Percentiles rank a stretch among this genome's conserved stretches.
Evolutionary conservation across 2,329 filamentous ascomycete species (phyloP).

Genomic region (Arthroderma sp.): DNA sequence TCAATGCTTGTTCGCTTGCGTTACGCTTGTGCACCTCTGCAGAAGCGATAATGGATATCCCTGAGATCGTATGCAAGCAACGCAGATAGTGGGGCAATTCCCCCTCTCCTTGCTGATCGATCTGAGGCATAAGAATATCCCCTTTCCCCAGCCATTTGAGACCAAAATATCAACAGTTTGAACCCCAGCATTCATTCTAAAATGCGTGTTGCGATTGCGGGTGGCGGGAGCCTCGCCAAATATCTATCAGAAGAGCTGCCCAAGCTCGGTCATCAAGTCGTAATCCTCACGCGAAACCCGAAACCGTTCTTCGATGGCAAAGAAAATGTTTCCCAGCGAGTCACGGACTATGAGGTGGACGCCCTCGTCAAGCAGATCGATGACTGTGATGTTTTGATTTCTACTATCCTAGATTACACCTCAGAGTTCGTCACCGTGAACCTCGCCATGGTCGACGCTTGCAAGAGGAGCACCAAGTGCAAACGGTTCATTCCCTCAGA

Average conservation of each 20-base stretch:
- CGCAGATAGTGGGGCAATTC: too few species aligned
- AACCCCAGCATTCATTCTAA: too few species aligned
- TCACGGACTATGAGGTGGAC: background rate
- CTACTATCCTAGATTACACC: background rate
- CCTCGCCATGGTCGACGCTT: background rate
- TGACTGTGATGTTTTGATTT: background rate
- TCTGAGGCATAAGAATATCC: too few species aligned
- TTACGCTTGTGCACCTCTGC: too few species aligned
- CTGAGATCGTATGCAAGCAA: too few species aligned
- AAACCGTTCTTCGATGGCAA: background rate
- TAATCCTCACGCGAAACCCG: background rate
- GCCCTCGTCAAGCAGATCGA: background rate
- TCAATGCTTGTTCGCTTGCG: too few species aligned
- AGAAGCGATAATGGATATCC: too few species aligned
- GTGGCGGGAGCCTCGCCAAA: background rate
- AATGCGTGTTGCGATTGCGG: background rate
- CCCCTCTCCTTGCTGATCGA: too few species aligned
- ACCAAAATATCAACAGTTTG: too few species aligned
- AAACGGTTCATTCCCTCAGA: background rate
- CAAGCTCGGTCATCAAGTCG: background rate
- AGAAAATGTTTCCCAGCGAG: background rate
- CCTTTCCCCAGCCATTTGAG: too few species aligned
- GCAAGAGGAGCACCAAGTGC: background rate
- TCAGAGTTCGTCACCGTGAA: background rate
- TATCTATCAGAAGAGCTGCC: background rate